Evolutionary conservation across 495 filamentous ascomycete species (phyloP).

Genomic region (Penicillium canariense): DNA sequence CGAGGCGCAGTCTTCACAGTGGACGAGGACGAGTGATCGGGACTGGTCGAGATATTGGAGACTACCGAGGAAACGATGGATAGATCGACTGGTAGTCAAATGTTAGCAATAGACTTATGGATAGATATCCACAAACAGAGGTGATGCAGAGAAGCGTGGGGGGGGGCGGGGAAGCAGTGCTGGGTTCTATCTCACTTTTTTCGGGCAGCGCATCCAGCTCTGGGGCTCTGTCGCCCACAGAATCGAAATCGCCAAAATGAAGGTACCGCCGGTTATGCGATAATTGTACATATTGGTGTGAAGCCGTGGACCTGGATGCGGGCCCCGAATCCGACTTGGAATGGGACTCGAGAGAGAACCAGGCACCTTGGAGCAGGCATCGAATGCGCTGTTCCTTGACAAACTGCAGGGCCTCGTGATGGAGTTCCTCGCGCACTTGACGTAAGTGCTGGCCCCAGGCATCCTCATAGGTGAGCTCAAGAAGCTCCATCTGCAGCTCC

Average conservation of each 20-base stretch:
- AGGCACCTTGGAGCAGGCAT: constrained; percentile 84
- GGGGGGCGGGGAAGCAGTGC: too few species aligned
- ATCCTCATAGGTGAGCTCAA: constrained; percentile 89
- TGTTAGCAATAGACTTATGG: constrained; percentile 11
- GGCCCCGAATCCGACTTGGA: constrained; percentile 39
- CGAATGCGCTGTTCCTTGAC: constrained; percentile 94
- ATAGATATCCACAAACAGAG: not conserved
- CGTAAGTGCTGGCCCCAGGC: constrained; percentile 88
- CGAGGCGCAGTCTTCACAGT: constrained; percentile 51
- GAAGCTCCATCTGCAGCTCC: constrained; percentile 90
- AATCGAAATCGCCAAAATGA: constrained; percentile 86
- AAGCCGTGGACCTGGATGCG: constrained; percentile 36
- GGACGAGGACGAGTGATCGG: constrained; percentile 51
- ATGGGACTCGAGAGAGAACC: constrained; percentile 68
- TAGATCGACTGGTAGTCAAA: constrained; percentile 65
- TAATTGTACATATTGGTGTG: constrained; percentile 81
- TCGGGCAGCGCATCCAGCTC: constrained; percentile 70
- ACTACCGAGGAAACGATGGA: constrained; percentile 87
- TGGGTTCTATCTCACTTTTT: constrained; percentile 65
- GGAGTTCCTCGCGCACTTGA: constrained; percentile 89
- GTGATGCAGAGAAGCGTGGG: not conserved
- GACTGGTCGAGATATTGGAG: constrained; percentile 74
- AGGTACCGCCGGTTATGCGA: constrained; percentile 89
- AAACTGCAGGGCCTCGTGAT: constrained; percentile 90
- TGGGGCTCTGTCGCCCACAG: constrained; percentile 61